phyloP scores from a whole-genome alignment of 371 early-diverging fungal genomes.

The Conidiobolus incongruus region DNA sequence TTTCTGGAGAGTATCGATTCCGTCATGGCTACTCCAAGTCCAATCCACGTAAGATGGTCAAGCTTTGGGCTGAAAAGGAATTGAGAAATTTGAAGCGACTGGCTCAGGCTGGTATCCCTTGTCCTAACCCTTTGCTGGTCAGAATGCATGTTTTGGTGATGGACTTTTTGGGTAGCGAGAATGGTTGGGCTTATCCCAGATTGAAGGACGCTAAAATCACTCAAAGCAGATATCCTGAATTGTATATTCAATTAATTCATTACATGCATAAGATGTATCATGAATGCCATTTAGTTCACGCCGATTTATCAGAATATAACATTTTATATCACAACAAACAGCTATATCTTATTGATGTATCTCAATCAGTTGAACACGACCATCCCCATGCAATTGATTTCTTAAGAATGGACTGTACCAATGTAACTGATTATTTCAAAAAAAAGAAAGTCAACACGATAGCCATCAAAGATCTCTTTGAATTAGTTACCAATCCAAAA shows the following conservation, averaged over 20 bases:
- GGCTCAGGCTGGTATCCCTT: constrained; percentile 75
- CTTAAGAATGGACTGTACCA: constrained; percentile 85
- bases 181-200: constrained; percentile 86
- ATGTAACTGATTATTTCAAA: constrained; percentile 90
- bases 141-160: constrained; percentile 95
- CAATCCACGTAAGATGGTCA: constrained; percentile 98
- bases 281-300: constrained; percentile 90
- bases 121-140: constrained; percentile 84
- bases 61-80: constrained; percentile 99
- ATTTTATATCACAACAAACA: constrained; percentile 70
- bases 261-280: constrained; percentile 90
- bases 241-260: constrained; percentile 75
- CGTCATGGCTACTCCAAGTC: constrained; percentile 83
- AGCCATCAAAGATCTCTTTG: constrained; percentile 69
- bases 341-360: constrained; percentile 95
- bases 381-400: constrained; percentile 98
- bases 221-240: constrained; percentile 33
- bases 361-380: constrained; percentile 97
- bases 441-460: constrained; percentile 59
- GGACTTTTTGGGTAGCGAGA: constrained; percentile 81
- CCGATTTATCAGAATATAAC: constrained; percentile 98
- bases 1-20: constrained; percentile 94
- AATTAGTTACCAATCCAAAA: constrained; percentile 53
- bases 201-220: constrained; percentile 84
- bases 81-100: constrained; percentile 95